A percentile compares a stretch with the other conserved stretches of the same genome.
Conservation (phyloP, 495 filamentous ascomycete genomes). For the Penicillium roqueforti region DNA sequence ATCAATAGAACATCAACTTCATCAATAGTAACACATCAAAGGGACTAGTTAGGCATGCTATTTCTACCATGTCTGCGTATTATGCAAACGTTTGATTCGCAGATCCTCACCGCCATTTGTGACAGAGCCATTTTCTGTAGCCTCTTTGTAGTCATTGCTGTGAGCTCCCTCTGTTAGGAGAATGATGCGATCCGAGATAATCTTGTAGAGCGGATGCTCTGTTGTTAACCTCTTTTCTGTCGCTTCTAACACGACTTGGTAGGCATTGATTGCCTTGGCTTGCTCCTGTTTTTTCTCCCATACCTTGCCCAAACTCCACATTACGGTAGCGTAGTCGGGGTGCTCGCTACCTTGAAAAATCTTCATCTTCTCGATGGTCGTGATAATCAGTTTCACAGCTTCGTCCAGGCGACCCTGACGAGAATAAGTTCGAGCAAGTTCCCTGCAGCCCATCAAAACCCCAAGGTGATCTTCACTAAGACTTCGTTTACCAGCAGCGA, state of each 20-base stretch:
- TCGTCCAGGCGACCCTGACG: not conserved
- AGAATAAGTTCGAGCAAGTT: not conserved
- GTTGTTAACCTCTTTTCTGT: slow-evolving; percentile 1
- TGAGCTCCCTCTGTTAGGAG: not conserved
- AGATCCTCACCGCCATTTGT: not conserved
- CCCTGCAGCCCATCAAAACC: not conserved
- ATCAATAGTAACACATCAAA: too few species aligned
- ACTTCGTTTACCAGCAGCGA: not conserved
- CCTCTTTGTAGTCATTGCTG: not conserved
- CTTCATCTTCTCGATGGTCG: not conserved
- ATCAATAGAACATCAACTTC: too few species aligned
- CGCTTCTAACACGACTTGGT: not conserved
- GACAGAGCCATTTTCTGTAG: not conserved
- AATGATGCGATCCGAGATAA: not conserved
- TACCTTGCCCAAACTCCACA: not conserved
- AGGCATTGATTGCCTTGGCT: not conserved
- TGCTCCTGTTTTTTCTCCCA: not conserved
- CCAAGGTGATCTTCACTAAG: not conserved
- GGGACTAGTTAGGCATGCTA: too few species aligned
- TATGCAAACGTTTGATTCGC: not conserved
- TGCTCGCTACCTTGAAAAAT: not conserved
- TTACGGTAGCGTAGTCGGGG: not conserved
- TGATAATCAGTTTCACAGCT: not conserved
- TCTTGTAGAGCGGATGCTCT: slow-evolving; percentile 3
- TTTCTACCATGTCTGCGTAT: not conserved